A percentile compares a stretch with the other conserved stretches of the same genome.
Evolutionary conservation across 495 filamentous ascomycete genomes (phyloP).

Genomic region (Rusavskia elegans): DNA sequence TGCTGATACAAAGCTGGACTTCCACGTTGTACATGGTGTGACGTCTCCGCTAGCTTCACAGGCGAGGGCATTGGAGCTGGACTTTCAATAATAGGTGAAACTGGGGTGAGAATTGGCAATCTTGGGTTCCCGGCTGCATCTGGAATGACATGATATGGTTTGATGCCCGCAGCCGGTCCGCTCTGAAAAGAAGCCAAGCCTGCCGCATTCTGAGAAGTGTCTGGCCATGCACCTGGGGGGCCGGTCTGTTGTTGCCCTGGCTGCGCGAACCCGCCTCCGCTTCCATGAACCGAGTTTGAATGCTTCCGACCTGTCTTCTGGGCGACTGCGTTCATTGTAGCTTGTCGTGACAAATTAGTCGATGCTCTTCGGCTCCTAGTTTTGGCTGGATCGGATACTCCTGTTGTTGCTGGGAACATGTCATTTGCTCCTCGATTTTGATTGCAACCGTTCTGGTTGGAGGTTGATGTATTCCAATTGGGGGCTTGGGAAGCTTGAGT

Average conservation of each 20-base stretch:
- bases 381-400: background rate
- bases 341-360: background rate
- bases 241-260: background rate
- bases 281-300: background rate
- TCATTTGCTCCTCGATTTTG: background rate
- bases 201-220: background rate
- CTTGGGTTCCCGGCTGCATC: background rate
- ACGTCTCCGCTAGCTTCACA: constrained; percentile 1
- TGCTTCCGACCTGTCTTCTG: background rate
- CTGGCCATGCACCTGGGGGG: background rate
- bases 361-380: background rate
- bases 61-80: constrained; percentile 6
- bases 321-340: background rate
- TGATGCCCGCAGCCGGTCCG: background rate
- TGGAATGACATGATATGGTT: background rate
- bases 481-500: background rate
- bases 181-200: background rate
- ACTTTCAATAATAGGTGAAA: background rate
- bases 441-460: background rate
- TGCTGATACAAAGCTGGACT: constrained; percentile 22
- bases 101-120: background rate
- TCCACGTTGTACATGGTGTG: constrained; percentile 20
- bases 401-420: background rate
- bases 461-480: background rate
- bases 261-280: background rate